Conservation (phyloP, 768 basidiomycete genomes). For the Phlebiopsis gigantea region DNA sequence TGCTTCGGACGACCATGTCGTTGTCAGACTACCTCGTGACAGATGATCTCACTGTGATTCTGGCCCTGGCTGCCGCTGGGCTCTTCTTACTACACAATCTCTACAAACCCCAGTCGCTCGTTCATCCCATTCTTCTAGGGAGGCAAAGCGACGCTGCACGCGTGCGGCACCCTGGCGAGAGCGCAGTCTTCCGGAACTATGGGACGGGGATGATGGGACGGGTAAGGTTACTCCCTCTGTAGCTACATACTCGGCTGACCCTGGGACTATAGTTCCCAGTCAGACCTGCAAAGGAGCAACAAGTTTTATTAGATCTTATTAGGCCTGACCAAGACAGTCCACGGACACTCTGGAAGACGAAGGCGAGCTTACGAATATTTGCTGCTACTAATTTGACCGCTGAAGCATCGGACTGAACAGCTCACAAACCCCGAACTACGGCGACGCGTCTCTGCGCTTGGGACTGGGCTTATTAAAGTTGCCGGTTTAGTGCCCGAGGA, state of each 20-base stretch:
- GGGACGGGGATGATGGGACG: slow-evolving; percentile 78
- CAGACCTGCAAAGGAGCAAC: slow-evolving; percentile 66
- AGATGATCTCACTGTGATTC: slow-evolving; percentile 74
- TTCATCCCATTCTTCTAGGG: slow-evolving; percentile 91
- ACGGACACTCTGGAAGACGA: slow-evolving; percentile 76
- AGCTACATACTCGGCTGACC: slow-evolving; percentile 9
- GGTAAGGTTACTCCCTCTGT: slow-evolving; percentile 38
- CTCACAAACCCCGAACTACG: slow-evolving; percentile 70
- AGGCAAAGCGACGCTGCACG: slow-evolving; percentile 86
- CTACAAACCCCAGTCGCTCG: slow-evolving; percentile 78
- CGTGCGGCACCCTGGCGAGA: slow-evolving; percentile 76
- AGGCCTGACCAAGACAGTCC: slow-evolving; percentile 60
- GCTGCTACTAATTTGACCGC: background rate
- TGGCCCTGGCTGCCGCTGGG: slow-evolving; percentile 70
- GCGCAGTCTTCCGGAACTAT: slow-evolving; percentile 89
- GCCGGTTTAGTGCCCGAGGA: slow-evolving; percentile 49
- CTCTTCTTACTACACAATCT: slow-evolving; percentile 73
- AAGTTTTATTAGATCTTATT: slow-evolving; percentile 61
- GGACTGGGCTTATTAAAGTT: slow-evolving; percentile 61
- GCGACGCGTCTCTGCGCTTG: slow-evolving; percentile 66
- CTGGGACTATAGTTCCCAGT: slow-evolving; percentile 53
- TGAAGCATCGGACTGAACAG: slow-evolving; percentile 30
- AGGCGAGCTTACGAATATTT: slow-evolving; percentile 35
- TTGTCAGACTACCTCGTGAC: slow-evolving; percentile 61
- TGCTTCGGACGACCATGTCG: background rate